Evolutionary conservation across 208 protist species (phyloP), one percentile per base, ranked within the genome.

Genomic region (Zelonia costaricensis): DNA sequence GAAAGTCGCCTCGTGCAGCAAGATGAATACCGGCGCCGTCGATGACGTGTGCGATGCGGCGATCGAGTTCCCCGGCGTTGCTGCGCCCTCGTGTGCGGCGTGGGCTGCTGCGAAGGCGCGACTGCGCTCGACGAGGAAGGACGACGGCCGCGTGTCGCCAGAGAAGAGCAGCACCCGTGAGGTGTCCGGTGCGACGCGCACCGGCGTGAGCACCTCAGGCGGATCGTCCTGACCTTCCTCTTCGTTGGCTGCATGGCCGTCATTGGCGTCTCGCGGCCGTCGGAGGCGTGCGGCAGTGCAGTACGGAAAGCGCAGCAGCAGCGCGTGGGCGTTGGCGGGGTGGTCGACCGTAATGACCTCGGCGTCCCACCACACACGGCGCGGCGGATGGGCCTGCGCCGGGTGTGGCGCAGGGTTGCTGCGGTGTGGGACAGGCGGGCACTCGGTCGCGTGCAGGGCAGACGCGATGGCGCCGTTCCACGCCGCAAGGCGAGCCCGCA

Each of bases 1-100:
- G 52, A 98, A 97, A 4, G 95, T 98, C 18, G 93, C 93, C 66
- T 98, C 95, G 71, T 98, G 95, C 0, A 98, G 76, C 6, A 94
- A 84, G 3, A 98, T 74, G 33, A 88, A 94, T 1, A 91, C 56
- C 0, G 36, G 55, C n/a, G 39, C n/a, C 8, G 38, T 27, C 10
- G 27, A 27, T 48, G 31, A 10, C 40, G 48, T 8, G 25, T 13
- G 18, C 38, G 55, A 53, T n/a, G 57, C 0, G 12, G 54, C 12
- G 39, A 4, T 53, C 12, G 52, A 7, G 27, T 13, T 33, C 38
- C 6, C 9, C 15, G 23, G 4, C 16, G 13, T 6, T 25, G 7
- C 31, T 10, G 6, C 45, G 30, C 7, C 5, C 16, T 6, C 35
- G 16, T 20, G 22, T 8, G 52, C 47, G 53, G 27, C 18, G 42